phyloP scores from a whole-genome alignment of 1,139 yeast genomes.

The Williopsis jadinii region DNA sequence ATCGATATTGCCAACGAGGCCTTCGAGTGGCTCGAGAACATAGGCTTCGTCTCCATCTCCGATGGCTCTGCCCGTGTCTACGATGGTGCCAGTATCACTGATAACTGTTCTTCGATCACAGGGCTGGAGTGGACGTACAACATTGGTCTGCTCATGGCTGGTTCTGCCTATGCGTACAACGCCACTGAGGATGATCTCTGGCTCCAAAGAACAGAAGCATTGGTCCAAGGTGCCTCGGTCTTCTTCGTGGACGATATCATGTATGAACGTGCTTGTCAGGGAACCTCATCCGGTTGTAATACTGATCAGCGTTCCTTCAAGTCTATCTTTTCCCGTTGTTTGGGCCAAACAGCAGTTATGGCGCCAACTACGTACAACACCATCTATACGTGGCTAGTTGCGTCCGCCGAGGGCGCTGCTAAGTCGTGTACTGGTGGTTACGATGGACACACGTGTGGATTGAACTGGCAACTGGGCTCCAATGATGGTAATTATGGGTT shows the following conservation, averaged over 20 bases:
- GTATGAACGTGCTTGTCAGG: slow-evolving; percentile 66
- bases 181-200: slow-evolving; percentile 46
- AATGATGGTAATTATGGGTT: slow-evolving; percentile 58
- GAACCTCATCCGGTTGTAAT: slow-evolving; percentile 49
- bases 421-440: slow-evolving; percentile 74
- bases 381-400: slow-evolving; percentile 44
- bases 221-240: slow-evolving; percentile 38
- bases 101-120: slow-evolving; percentile 43
- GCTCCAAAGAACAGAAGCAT: slow-evolving; percentile 38
- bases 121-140: slow-evolving; percentile 54
- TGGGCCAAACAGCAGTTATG: slow-evolving; percentile 66
- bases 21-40: slow-evolving; percentile 52
- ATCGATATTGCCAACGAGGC: slow-evolving; percentile 49
- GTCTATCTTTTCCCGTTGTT: slow-evolving; percentile 68
- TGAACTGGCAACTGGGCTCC: slow-evolving; percentile 53
- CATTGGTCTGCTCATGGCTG: slow-evolving; percentile 53
- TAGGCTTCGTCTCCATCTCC: slow-evolving; percentile 35
- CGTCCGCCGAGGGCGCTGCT: slow-evolving; percentile 76
- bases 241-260: slow-evolving; percentile 38
- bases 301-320: slow-evolving; percentile 88
- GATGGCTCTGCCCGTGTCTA: slow-evolving; percentile 35
- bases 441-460: slow-evolving; percentile 88
- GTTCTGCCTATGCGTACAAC: slow-evolving; percentile 54
- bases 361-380: slow-evolving; percentile 53
- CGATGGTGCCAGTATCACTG: slow-evolving; percentile 52